These are phyloP conservation scores for Trapa incisa DNA, from an alignment of 345 rosid genomes.

Conservation along the genomic window DNA sequence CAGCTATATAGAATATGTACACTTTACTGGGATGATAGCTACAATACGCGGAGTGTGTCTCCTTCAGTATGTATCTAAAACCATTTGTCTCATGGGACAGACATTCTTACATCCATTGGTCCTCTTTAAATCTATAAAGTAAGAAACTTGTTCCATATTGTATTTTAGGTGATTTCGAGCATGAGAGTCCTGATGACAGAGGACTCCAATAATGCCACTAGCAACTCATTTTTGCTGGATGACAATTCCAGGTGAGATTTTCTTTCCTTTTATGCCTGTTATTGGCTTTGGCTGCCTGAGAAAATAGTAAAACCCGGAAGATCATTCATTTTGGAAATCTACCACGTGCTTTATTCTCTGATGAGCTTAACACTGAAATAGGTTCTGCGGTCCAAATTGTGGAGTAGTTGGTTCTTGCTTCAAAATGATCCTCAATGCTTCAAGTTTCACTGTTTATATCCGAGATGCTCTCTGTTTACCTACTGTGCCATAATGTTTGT, in stretches of 20 bases:
- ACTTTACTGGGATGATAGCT: constrained; percentile 94
- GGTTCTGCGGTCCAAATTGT: neutral
- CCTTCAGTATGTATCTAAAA: constrained; percentile 42
- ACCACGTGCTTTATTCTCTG: neutral
- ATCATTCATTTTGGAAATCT: neutral
- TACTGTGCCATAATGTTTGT: neutral
- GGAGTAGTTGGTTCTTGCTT: neutral
- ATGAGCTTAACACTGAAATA: neutral
- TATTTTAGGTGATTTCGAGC: constrained; percentile 76
- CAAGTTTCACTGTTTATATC: neutral
- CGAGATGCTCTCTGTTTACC: neutral
- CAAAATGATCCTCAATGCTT: neutral
- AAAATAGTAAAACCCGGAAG: neutral
- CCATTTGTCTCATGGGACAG: neutral
- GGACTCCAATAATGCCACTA: constrained; percentile 71
- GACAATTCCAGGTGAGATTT: constrained; percentile 72
- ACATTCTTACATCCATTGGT: neutral
- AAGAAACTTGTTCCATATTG: constrained; percentile 2
- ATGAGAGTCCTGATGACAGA: constrained; percentile 97
- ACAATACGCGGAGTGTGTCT: constrained; percentile 89
- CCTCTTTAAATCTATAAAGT: constrained; percentile 4
- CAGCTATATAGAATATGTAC: constrained; percentile 95
- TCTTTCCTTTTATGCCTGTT: neutral
- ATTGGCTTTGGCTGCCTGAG: neutral
- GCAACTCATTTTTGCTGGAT: constrained; percentile 89